Evolutionary conservation across 805 yeast genomes (phyloP).

Genomic region (Teunomyces atbi): DNA sequence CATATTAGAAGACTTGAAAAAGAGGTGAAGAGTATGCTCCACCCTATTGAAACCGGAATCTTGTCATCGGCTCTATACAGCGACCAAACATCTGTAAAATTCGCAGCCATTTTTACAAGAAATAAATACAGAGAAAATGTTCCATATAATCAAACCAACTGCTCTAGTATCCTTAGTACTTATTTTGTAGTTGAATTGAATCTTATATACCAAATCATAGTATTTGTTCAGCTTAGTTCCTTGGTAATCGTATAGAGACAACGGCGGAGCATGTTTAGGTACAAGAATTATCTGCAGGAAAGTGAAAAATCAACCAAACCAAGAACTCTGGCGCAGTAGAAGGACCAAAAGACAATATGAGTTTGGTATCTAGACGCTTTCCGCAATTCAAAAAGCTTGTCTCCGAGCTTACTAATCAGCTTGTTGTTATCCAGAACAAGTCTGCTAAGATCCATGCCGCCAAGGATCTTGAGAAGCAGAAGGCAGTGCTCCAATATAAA

Average conservation of each 20-base stretch:
- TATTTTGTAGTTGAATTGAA: background rate
- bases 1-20: background rate
- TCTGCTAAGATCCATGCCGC: conserved; percentile 37
- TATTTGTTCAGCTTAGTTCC: background rate
- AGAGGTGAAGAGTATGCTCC: background rate
- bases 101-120: background rate
- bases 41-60: background rate
- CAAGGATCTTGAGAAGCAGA: conserved; percentile 42
- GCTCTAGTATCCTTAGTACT: background rate
- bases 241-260: background rate
- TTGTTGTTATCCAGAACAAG: conserved; percentile 34
- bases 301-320: background rate
- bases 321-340: background rate
- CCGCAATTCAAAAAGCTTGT: conserved; percentile 13
- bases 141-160: background rate
- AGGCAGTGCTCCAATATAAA: conserved; percentile 48
- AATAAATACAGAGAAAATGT: background rate
- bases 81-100: background rate
- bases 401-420: conserved; percentile 37
- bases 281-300: background rate
- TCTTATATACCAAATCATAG: background rate
- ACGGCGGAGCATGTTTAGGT: background rate
- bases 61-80: background rate
- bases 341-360: background rate
- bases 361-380: conserved; percentile 5